Evolutionary conservation across 495 filamentous ascomycete genomes (phyloP), one percentile per base, ranked within the genome.

Genomic region (Cladorrhinum samala): DNA sequence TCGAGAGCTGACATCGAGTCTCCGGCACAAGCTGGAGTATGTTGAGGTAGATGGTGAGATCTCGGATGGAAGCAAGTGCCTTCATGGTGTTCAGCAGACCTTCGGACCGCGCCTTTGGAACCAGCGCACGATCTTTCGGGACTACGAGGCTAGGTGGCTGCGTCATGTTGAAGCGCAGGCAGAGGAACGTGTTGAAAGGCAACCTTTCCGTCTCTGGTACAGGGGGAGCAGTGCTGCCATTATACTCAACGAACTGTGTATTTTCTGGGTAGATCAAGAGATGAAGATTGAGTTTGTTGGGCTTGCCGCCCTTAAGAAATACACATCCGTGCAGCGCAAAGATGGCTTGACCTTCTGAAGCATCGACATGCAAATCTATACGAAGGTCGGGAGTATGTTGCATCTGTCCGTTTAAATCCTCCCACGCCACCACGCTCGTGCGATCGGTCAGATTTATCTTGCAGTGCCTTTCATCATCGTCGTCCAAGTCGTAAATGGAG

Each of bases 391-490:
- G 45, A 13, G 50, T 39, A n/a, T 46, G 50, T n/a, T 20, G 50
- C 1, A 45, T 9, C 14, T 53, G 50, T 19, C 43, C 9, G 25
- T 24, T 39, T 11, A 18, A 18, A 38, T 53, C 50, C 42, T 53
- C 13, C 50, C 50, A 53, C 5, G 11, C 45, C 5, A 53, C 19
- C 2, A 53, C 27, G 19, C 41, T 41, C 18, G 3, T 46, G 0
- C n/a, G 5, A 47, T 23, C 3, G n/a, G 16, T 33, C 1, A 53
- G 17, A 37, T 27, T n/a, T 14, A 53, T 53, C 27, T 47, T 53
- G 50, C 42, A 53, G 11, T 46, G 41, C 9, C 0, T 46, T 25
- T 46, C 50, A 46, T 46, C 50, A 46, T 52, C 27, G 25, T 52
- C 50, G 50, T 9, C 17, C 25, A 16, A 52, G 2, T 24, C 13